Evolutionary conservation across 257 asterid species (phyloP).

Genomic region (Solanum medicagineum): DNA sequence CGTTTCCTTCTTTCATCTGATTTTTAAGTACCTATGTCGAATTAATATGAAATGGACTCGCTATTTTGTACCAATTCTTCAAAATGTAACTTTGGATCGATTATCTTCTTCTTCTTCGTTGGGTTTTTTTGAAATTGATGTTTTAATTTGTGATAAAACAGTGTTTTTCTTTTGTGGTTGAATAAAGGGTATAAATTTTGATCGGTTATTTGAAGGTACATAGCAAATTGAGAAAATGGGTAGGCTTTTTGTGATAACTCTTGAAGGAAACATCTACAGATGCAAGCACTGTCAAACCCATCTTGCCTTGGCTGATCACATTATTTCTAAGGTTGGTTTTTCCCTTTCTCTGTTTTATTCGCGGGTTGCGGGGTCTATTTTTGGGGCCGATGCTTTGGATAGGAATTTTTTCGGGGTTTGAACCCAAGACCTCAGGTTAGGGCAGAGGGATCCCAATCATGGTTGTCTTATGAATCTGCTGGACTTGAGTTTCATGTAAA

Average conservation of each 20-base stretch:
- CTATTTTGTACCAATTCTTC: not conserved
- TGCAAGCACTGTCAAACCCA: conserved; percentile 6
- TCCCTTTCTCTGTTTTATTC: not conserved
- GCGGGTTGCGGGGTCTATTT: not conserved
- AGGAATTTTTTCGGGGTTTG: not conserved
- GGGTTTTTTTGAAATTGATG: not conserved
- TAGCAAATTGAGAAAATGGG: not conserved
- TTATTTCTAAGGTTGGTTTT: conserved; percentile 5
- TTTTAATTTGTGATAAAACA: not conserved
- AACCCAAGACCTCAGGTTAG: not conserved
- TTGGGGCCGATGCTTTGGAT: not conserved
- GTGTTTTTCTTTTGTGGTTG: not conserved
- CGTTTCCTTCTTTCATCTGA: not conserved
- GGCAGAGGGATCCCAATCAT: not conserved
- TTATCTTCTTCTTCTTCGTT: not conserved
- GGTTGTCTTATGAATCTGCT: not conserved
- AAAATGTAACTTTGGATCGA: not conserved
- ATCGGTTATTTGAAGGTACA: not conserved
- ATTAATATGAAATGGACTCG: not conserved
- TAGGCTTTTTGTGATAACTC: not conserved
- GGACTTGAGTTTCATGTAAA: not conserved
- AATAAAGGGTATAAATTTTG: not conserved
- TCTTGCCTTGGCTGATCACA: not conserved
- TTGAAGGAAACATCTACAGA: not conserved
- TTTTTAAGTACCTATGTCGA: not conserved